Evolutionary conservation across 164 flowering plant species (phyloP).

Genomic region (Vitis rotundifolia): DNA sequence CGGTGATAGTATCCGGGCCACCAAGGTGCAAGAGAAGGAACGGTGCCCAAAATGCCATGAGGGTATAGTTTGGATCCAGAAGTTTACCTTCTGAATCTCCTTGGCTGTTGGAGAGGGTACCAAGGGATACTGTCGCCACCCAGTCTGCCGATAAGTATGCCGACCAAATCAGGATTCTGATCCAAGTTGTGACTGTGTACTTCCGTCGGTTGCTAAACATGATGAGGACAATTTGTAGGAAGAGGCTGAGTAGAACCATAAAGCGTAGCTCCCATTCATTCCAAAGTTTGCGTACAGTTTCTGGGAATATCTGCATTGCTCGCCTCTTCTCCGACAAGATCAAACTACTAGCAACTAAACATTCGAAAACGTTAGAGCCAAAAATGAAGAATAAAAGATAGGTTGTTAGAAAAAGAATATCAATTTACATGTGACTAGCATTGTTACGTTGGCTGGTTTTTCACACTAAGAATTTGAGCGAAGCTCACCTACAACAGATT

Average conservation of each 20-base stretch:
- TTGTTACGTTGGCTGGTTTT: too few relatives aligned
- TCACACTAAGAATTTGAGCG: too few relatives aligned
- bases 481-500: too few relatives aligned
- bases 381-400: too few relatives aligned
- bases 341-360: too few relatives aligned
- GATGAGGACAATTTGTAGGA: constrained; percentile 17
- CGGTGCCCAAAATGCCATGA: constrained; percentile 24
- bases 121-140: constrained; percentile 19
- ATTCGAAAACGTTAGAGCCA: too few relatives aligned
- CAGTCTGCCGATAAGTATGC: constrained; percentile 19
- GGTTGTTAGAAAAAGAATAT: too few relatives aligned
- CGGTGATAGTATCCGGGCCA: constrained; percentile 32
- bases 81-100: not conserved
- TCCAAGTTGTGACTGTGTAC: not conserved
- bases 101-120: constrained; percentile 4
- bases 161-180: constrained; percentile 17
- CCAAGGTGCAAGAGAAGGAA: constrained; percentile 34
- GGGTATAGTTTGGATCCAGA: not conserved
- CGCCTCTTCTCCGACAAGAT: not conserved
- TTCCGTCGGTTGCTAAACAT: constrained; percentile 13
- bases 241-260: constrained; percentile 12
- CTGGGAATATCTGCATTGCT: constrained; percentile 5
- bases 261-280: constrained; percentile 17
- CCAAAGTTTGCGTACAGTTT: constrained; percentile 6
- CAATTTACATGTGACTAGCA: too few relatives aligned